phyloP scores from a whole-genome alignment of 768 basidiomycete species.

The Mycena epipterygia region DNA sequence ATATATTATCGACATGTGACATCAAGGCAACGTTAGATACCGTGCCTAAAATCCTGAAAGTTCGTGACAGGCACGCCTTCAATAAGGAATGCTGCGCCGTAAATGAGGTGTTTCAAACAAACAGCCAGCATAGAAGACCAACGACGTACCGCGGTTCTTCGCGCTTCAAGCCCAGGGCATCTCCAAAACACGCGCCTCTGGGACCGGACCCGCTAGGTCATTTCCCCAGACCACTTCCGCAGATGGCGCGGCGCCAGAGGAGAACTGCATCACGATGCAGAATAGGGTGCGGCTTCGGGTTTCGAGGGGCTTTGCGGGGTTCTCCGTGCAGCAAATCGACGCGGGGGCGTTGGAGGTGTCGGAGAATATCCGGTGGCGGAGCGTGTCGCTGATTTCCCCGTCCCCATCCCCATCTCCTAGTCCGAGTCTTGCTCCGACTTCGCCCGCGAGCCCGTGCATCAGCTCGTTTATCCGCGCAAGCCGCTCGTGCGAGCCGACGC shows the following conservation, averaged over 20 bases:
- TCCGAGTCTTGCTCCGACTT: no score
- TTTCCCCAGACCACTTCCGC: slow-evolving; percentile 50
- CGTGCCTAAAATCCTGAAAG: no score
- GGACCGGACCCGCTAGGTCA: slow-evolving; percentile 29
- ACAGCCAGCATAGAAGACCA: slow-evolving; percentile 5
- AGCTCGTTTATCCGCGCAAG: slow-evolving; percentile 42
- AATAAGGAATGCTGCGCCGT: slow-evolving; percentile 3
- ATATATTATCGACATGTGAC: no score
- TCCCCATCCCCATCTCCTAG: slow-evolving; percentile 29
- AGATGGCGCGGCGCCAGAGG: slow-evolving; percentile 37
- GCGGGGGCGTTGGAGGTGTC: slow-evolving; percentile 47
- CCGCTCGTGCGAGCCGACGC: slow-evolving; percentile 44
- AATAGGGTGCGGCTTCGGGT: slow-evolving; percentile 48
- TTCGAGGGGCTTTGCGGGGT: slow-evolving; percentile 34
- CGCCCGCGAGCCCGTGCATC: slow-evolving; percentile 35
- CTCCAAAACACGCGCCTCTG: slow-evolving; percentile 10
- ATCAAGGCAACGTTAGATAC: no score
- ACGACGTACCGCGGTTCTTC: not conserved
- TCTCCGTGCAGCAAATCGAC: slow-evolving; percentile 47
- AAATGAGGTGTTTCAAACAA: slow-evolving; percentile 6
- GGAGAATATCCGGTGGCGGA: slow-evolving; percentile 46
- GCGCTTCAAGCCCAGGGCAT: slow-evolving; percentile 25
- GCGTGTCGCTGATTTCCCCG: slow-evolving; percentile 35
- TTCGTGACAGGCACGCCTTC: no score
- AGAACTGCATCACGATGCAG: slow-evolving; percentile 52